These are phyloP conservation scores for Candida dubliniensis DNA, from an alignment of 1,139 yeast genomes.

Conservation along the genomic window DNA sequence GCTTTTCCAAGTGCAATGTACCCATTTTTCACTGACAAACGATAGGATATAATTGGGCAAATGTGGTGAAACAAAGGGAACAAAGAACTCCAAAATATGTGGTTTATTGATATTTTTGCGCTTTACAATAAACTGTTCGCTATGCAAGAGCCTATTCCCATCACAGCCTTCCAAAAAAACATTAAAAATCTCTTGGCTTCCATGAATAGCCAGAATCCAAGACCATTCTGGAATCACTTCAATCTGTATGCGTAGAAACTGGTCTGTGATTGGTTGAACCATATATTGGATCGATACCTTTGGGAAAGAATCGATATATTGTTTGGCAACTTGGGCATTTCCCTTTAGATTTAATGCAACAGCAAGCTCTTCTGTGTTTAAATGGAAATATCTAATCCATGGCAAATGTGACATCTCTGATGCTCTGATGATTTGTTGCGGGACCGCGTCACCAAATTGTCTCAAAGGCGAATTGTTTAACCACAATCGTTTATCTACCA, in stretches of 20 bases:
- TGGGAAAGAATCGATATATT: constrained; percentile 73
- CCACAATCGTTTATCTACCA: constrained; percentile 86
- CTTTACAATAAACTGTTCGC: constrained; percentile 55
- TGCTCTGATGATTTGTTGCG: constrained; percentile 65
- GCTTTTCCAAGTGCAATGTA: constrained; percentile 65
- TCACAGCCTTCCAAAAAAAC: constrained; percentile 80
- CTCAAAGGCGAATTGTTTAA: constrained; percentile 79
- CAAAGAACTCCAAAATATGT: constrained; percentile 63
- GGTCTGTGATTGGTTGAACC: constrained; percentile 76
- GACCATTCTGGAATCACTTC: constrained; percentile 71
- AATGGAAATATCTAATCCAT: constrained; percentile 72
- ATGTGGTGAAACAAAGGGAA: constrained; percentile 55
- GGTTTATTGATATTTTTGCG: constrained; percentile 50
- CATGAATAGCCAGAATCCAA: constrained; percentile 71
- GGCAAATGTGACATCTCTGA: constrained; percentile 84
- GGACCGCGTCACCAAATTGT: constrained; percentile 68
- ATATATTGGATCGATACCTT: constrained; percentile 55
- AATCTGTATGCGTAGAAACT: constrained; percentile 62
- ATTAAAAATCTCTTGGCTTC: constrained; percentile 62
- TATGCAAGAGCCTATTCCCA: constrained; percentile 69
- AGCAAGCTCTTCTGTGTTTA: constrained; percentile 74
- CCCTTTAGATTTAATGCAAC: constrained; percentile 76
- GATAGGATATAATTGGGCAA: constrained; percentile 81
- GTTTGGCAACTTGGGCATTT: constrained; percentile 61
- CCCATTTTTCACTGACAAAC: constrained; percentile 80